A percentile compares a stretch with the other conserved stretches of the same genome.
phyloP scores from a whole-genome alignment of 768 basidiomycete species.

The Solioccasus polychromus region DNA sequence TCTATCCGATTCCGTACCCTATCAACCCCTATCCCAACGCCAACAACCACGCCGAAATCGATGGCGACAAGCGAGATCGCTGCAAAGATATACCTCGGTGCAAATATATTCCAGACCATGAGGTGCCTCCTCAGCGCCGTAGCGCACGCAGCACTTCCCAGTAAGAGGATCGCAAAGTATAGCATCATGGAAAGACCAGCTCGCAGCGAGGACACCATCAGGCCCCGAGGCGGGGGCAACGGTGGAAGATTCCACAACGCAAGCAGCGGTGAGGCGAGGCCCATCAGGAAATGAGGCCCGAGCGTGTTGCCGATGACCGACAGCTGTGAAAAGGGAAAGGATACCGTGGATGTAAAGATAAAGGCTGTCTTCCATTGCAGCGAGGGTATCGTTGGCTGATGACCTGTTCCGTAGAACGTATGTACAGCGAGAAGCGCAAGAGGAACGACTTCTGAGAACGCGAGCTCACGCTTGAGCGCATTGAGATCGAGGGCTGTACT shows the following conservation, averaged over 20 bases:
- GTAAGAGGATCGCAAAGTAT: slow-evolving; percentile 62
- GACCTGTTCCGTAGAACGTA: slow-evolving; percentile 85
- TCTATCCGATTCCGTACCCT: slow-evolving; percentile 24
- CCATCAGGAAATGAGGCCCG: slow-evolving; percentile 65
- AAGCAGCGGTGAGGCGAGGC: slow-evolving; percentile 67
- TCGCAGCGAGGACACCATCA: slow-evolving; percentile 41
- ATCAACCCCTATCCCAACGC: slow-evolving; percentile 20
- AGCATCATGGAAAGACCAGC: slow-evolving; percentile 63
- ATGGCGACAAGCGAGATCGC: slow-evolving; percentile 64
- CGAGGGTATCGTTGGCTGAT: slow-evolving; percentile 84
- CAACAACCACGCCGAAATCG: slow-evolving; percentile 52
- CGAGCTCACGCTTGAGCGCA: slow-evolving; percentile 34
- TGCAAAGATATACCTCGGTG: slow-evolving; percentile 87
- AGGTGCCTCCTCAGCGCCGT: slow-evolving; percentile 79
- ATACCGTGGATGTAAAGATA: slow-evolving; percentile 64
- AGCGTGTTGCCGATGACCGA: slow-evolving; percentile 77
- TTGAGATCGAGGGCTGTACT: slow-evolving; percentile 39
- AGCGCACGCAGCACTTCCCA: slow-evolving; percentile 70
- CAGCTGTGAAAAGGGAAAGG: slow-evolving; percentile 70
- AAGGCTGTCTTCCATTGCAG: slow-evolving; percentile 97
- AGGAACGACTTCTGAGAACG: slow-evolving; percentile 68
- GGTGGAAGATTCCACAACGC: slow-evolving; percentile 86
- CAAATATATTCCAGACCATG: slow-evolving; percentile 99
- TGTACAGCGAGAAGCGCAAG: slow-evolving; percentile 75
- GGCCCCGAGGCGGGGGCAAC: slow-evolving; percentile 28